Base-by-base conservation (phyloP, 106 monocot genomes). In the Alisma plantagoaquatica region DNA sequence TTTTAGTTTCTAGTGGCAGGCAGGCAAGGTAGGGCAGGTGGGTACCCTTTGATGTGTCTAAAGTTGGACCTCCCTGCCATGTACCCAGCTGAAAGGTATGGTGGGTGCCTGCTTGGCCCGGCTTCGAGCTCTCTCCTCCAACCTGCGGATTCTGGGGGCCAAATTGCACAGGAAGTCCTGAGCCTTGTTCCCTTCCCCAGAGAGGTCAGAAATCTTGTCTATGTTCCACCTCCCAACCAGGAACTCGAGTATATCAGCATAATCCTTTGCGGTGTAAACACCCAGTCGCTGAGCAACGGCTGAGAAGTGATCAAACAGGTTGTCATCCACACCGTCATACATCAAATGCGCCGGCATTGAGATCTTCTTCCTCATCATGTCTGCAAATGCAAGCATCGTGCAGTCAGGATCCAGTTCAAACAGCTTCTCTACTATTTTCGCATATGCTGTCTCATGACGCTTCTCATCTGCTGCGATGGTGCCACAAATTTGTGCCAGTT, bases 391-490 rank as follows among this genome's bases (percentile, higher is more conserved):
- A 35, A 41, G 56, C 41, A 67, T 33, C 19, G 67, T 47, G 15
- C 16, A 23, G 21, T 67, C 51, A 28, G 67, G 67, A 15, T 67
- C 67, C 28, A 67, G 26, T 31, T 67, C 67, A 35, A 58, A 59
- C 16, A 67, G 42, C 67, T 59, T 67, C 26, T 49, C 46, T 19
- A 67, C 57, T 6, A 67, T 67, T 51, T 58, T 33, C n/a, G 67
- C 17, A 28, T 67, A 67, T 15, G 67, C 67, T 35, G 24, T 59
- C 30, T 67, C 67, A 49, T 67, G 67, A 0, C 67, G 67, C 38
- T 67, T 67, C 67, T 67, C 67, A 29, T 67, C 67, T 25, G 67
- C 67, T 20, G 67, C 67, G 29, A 67, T 67, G 27, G 35, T 67
- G 23, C 67, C 67, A 47, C 67, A 67, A 27, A 67, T 51, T 29